Conservation (phyloP, 106 monocot species). For the Dendrobium chrysotoxum region DNA sequence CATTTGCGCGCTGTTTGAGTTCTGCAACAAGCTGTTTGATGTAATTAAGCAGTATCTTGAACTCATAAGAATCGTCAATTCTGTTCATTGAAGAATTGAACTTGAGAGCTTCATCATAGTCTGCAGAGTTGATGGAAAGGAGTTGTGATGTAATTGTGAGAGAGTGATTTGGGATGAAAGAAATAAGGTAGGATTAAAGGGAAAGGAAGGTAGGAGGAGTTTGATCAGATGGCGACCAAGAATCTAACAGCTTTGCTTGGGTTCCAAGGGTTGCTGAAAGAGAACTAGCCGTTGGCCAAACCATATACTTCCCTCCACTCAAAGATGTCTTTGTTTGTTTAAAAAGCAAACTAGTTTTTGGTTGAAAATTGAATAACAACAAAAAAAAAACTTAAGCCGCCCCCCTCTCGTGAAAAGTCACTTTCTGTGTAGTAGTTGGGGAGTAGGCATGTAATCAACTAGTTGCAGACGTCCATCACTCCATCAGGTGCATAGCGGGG, state of each 20-base stretch:
- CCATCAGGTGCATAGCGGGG: no score
- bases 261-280: constrained; percentile 35
- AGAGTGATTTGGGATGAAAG: background rate
- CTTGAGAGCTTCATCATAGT: no score
- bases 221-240: constrained; percentile 80
- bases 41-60: background rate
- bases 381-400: background rate
- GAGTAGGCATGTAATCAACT: background rate
- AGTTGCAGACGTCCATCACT: background rate
- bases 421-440: background rate
- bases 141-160: background rate
- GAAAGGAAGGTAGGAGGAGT: constrained; percentile 17
- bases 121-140: background rate
- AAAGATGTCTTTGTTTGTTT: constrained; percentile 3
- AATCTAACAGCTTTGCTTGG: constrained; percentile 82
- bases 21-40: background rate
- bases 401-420: background rate
- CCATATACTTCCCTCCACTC: background rate
- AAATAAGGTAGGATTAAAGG: constrained; percentile 13
- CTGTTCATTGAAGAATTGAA: no score
- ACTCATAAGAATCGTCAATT: background rate
- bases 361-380: background rate
- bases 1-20: background rate
- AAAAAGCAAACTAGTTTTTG: background rate
- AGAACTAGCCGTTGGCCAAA: constrained; percentile 7